Conservation (phyloP, 2,329 filamentous ascomycete species). For the Arachnomyces sp. region DNA sequence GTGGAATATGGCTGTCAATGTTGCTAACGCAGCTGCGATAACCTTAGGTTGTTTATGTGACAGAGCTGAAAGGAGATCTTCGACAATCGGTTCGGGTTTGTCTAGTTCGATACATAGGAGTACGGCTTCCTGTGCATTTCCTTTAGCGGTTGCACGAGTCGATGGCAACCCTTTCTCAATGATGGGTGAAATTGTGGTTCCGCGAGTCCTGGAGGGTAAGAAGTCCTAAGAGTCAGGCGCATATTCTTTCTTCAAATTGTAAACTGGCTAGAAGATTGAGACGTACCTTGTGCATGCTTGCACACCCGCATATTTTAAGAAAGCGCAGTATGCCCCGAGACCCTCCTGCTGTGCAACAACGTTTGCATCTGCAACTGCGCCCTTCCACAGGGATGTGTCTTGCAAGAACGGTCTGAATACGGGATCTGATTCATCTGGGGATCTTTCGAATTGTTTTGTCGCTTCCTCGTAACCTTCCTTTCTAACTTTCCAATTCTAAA, state of each 20-base stretch:
- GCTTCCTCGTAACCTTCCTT: slow-evolving; percentile 94
- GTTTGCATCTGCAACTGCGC: slow-evolving; percentile 85
- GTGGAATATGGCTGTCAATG: slow-evolving; percentile 77
- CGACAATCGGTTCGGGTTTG: slow-evolving; percentile 72
- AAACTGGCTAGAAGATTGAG: background rate
- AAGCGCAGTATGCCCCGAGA: slow-evolving; percentile 76
- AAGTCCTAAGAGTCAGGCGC: slow-evolving; percentile 7
- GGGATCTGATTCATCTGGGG: slow-evolving; percentile 75
- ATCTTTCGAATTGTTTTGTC: slow-evolving; percentile 73
- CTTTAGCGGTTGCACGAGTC: slow-evolving; percentile 79
- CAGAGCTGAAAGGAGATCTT: slow-evolving; percentile 76
- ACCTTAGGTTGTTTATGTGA: slow-evolving; percentile 89
- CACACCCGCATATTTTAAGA: slow-evolving; percentile 80
- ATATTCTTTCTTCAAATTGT: background rate
- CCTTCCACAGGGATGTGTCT: slow-evolving; percentile 83
- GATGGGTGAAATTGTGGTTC: slow-evolving; percentile 65
- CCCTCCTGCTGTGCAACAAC: slow-evolving; percentile 95
- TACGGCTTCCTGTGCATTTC: slow-evolving; percentile 75
- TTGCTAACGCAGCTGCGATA: slow-evolving; percentile 64
- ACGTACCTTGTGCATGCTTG: slow-evolving; percentile 63
- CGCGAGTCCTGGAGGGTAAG: slow-evolving; percentile 56
- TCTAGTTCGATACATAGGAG: slow-evolving; percentile 87
- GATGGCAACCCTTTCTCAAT: slow-evolving; percentile 87
- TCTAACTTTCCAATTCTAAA: slow-evolving; percentile 85
- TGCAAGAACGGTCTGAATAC: slow-evolving; percentile 80